Evolutionary conservation across 2,329 filamentous ascomycete genomes (phyloP).

Genomic region (Nannizziopsis barbatae): DNA sequence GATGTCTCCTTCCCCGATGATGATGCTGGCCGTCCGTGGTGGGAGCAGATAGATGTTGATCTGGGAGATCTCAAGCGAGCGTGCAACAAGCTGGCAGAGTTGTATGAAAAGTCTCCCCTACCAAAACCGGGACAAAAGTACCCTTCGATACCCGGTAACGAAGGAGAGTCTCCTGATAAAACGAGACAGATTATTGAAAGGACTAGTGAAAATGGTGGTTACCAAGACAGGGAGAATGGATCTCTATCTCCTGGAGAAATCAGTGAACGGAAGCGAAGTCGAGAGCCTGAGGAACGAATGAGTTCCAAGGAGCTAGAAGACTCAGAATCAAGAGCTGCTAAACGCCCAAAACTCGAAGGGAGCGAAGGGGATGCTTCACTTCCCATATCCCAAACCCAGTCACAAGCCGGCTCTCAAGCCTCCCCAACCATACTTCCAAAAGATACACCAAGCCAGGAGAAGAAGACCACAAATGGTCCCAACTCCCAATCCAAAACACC

Average conservation of each 20-base stretch:
- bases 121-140: slow-evolving; percentile 37
- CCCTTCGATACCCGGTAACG: slow-evolving; percentile 27
- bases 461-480: background rate
- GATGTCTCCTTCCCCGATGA: slow-evolving; percentile 63
- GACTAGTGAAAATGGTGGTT: slow-evolving; percentile 9
- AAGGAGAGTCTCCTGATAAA: slow-evolving; percentile 27
- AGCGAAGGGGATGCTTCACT: background rate
- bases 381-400: background rate
- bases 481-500: background rate
- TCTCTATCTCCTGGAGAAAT: slow-evolving; percentile 13
- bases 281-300: slow-evolving; percentile 10
- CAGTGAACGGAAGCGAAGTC: slow-evolving; percentile 16
- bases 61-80: slow-evolving; percentile 60
- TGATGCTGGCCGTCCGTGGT: slow-evolving; percentile 69
- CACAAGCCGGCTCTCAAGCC: background rate
- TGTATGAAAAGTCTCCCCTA: slow-evolving; percentile 37
- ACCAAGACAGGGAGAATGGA: background rate
- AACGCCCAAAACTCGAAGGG: slow-evolving; percentile 7
- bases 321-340: background rate
- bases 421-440: background rate
- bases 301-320: background rate
- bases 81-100: slow-evolving; percentile 60
- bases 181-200: slow-evolving; percentile 20
- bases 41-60: slow-evolving; percentile 63
- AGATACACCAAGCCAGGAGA: slow-evolving; percentile 3